Percentiles rank a stretch among this genome's conserved stretches.
Evolutionary conservation across 2,329 filamentous ascomycete species (phyloP).

Genomic region (Myrmaecium sp.): DNA sequence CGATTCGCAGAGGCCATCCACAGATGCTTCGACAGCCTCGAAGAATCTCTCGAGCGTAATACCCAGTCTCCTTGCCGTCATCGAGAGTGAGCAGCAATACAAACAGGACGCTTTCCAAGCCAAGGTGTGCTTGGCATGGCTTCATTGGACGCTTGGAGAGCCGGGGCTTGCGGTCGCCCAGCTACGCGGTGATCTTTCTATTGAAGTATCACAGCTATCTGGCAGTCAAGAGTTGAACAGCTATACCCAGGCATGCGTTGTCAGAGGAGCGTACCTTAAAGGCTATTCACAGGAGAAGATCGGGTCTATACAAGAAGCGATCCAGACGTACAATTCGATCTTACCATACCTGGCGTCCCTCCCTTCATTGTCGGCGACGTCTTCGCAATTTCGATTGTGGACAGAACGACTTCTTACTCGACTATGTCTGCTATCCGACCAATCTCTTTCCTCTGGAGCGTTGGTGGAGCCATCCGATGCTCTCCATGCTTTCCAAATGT

Average conservation of each 20-base stretch:
- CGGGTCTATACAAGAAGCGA: slow-evolving; percentile 35
- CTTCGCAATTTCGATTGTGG: slow-evolving; percentile 54
- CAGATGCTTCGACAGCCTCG: slow-evolving; percentile 21
- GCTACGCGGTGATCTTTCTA: slow-evolving; percentile 45
- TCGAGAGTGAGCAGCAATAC: slow-evolving; percentile 22
- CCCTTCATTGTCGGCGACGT: slow-evolving; percentile 30
- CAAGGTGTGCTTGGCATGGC: slow-evolving; percentile 66
- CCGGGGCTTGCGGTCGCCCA: slow-evolving; percentile 42
- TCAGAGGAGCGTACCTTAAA: slow-evolving; percentile 65
- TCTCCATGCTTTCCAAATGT: slow-evolving; percentile 37
- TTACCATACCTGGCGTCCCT: slow-evolving; percentile 44
- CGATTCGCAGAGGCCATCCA: slow-evolving; percentile 23
- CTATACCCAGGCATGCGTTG: slow-evolving; percentile 69
- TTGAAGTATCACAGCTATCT: slow-evolving; percentile 10
- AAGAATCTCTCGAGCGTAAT: slow-evolving; percentile 19
- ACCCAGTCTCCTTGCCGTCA: slow-evolving; percentile 22
- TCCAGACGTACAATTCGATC: slow-evolving; percentile 49
- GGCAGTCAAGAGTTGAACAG: slow-evolving; percentile 33
- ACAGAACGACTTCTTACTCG: slow-evolving; percentile 62
- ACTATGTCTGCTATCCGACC: slow-evolving; percentile 52
- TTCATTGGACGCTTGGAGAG: slow-evolving; percentile 63
- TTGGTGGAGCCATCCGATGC: slow-evolving; percentile 17
- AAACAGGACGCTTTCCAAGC: slow-evolving; percentile 55
- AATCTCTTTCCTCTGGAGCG: slow-evolving; percentile 28
- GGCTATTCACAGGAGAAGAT: slow-evolving; percentile 29